Percentiles rank a stretch among this genome's conserved stretches.
These are phyloP conservation scores for Gloeostereum incarnatum DNA, from an alignment of 768 basidiomycete genomes.

Conservation along the genomic window DNA sequence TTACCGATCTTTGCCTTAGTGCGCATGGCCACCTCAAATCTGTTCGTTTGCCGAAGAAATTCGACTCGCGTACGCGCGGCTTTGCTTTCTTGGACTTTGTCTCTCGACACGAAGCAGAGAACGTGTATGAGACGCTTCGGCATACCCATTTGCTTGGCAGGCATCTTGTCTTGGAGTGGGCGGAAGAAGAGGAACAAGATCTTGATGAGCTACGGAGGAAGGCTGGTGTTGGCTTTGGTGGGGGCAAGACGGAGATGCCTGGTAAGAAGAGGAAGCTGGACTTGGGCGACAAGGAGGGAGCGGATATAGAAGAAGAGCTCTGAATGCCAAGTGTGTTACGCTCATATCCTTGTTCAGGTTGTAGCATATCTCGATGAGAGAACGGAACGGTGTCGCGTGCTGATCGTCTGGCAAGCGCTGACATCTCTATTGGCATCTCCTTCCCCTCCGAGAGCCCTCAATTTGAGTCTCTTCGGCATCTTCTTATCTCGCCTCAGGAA, in stretches of 20 bases:
- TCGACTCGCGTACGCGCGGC: conserved; percentile 81
- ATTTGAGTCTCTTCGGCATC: no score
- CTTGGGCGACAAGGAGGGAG: conserved; percentile 32
- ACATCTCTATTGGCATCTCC: no score
- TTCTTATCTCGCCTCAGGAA: no score
- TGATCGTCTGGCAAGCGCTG: no score
- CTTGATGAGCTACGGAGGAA: conserved; percentile 70
- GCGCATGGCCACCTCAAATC: conserved; percentile 92
- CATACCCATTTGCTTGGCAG: conserved; percentile 96
- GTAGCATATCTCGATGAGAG: no score
- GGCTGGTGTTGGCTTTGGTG: conserved; percentile 70
- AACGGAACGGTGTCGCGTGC: no score
- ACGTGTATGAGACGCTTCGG: conserved; percentile 75
- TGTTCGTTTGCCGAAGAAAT: conserved; percentile 86
- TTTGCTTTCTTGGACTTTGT: conserved; percentile 97
- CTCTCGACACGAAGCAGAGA: conserved; percentile 82
- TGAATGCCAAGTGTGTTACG: no score
- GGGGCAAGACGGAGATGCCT: conserved; percentile 53
- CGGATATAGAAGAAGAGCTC: conserved; percentile 22
- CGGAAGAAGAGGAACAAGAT: conserved; percentile 74
- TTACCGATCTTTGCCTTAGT: conserved; percentile 27
- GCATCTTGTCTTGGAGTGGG: conserved; percentile 94
- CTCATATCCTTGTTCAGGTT: no score
- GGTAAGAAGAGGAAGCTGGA: conserved; percentile 67
- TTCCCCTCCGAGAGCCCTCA: no score